Base-by-base conservation (phyloP, 2,329 filamentous ascomycete species). In the Colletotrichum filicis region DNA sequence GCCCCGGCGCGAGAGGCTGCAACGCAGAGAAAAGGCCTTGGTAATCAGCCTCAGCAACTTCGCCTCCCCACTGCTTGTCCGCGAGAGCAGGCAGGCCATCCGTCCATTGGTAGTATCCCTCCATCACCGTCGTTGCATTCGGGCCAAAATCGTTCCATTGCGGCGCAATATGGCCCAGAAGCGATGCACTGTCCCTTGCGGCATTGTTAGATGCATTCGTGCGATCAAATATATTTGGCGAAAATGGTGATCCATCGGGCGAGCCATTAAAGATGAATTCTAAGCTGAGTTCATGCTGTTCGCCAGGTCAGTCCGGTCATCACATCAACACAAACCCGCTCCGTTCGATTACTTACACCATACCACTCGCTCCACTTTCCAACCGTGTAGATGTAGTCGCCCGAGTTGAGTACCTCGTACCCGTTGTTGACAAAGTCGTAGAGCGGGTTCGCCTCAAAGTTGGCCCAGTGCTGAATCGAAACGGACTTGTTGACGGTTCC, bases 381-480 rank as follows among this genome's bases (percentile, higher is more conserved):
- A 1, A 79, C 78, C 1, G 77, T 69, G 63, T 79, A 79, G 58
- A 75, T 68, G 19, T 68, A 70, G n/a, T 77, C 77, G 5, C 76
- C 72, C 11, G 77, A 77, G 76, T 79, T 79, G 58, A 78, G 60
- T 9, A 78, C 74, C 0, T 69, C 58, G 71, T 79, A 78, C 56
- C 71, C 72, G 64, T 77, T 78, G 9, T 70, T 63, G 26, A 78
- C 61, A 24, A 75, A 79, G 24, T 78, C 76, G 19, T 64, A 37
- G 4, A 68, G 59, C 8, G 76, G 74, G 56, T 77, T 75, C 56
- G 72, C 78, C 24, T 76, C 74, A 14, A 68, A 73, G 16, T 73
- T 75, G 14, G 75, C 72, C 78, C 78, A 79, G 76, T 91, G 89
- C 74, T 79, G 78, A n/a, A 78, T 75, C 5, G 77, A 76, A 2